These are phyloP conservation scores for Xerocomus amazonicus DNA, from an alignment of 1,284 basidiomycete species.

Conservation along the genomic window DNA sequence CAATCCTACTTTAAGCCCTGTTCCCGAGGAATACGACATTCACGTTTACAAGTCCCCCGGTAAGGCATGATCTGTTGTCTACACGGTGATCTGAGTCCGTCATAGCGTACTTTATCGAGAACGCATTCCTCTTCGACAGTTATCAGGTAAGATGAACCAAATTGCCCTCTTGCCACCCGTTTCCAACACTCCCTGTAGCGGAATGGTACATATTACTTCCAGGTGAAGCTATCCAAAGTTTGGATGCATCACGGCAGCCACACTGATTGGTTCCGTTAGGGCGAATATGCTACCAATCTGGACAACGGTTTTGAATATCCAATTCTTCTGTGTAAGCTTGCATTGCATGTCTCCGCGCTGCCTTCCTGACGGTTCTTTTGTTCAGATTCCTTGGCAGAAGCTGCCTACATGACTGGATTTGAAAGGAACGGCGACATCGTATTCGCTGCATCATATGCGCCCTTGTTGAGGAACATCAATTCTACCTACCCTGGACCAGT, in stretches of 20 bases:
- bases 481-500: constrained; percentile 44
- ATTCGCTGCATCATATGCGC: constrained; percentile 68
- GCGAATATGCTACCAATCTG: constrained; percentile 63
- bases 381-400: constrained; percentile 50
- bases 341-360: no score
- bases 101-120: constrained; percentile 52
- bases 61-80: neutral
- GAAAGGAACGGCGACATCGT: constrained; percentile 56
- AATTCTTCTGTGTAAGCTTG: constrained; percentile 47
- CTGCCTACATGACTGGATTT: constrained; percentile 70
- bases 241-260: neutral
- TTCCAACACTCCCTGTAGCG: constrained; percentile 32
- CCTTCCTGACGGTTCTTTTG: neutral
- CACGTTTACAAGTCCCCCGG: constrained; percentile 62
- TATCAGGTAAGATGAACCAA: constrained; percentile 37
- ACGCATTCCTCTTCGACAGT: constrained; percentile 58
- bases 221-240: constrained; percentile 23
- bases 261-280: constrained; percentile 30
- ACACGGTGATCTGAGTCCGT: neutral
- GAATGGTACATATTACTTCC: constrained; percentile 51
- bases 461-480: constrained; percentile 53
- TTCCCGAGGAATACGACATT: constrained; percentile 54
- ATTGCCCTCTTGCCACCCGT: neutral
- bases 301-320: constrained; percentile 38
- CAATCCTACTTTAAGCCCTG: constrained; percentile 48